These are phyloP conservation scores for Arachnomyces sp. DNA, from an alignment of 2,329 filamentous ascomycete species.

Conservation along the genomic window DNA sequence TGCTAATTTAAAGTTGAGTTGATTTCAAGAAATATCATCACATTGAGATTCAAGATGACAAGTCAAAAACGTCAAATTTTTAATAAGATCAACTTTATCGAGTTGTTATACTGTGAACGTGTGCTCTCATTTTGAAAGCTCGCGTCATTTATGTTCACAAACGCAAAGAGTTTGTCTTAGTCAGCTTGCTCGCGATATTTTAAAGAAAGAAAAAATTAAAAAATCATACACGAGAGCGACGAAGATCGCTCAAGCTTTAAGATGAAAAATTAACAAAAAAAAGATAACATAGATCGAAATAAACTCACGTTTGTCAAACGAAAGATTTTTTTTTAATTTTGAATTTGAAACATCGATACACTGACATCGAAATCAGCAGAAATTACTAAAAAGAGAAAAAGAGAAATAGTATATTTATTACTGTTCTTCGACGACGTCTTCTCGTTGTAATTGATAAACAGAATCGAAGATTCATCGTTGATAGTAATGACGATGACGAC, in stretches of 20 bases:
- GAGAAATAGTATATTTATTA: slow-evolving; percentile 1
- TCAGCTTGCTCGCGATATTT: too few relatives aligned
- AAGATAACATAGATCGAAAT: not conserved
- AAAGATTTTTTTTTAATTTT: not conserved
- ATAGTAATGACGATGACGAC: slow-evolving; percentile 1
- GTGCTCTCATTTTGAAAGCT: too few relatives aligned
- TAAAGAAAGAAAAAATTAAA: too few relatives aligned
- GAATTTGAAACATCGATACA: not conserved
- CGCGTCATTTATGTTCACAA: too few relatives aligned
- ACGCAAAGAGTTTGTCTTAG: too few relatives aligned
- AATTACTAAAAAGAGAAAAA: not conserved
- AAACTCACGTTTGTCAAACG: slow-evolving; percentile 7
- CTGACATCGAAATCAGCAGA: not conserved
- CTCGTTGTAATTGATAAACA: slow-evolving; percentile 7
- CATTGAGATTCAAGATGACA: not conserved
- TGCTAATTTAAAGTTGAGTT: too few relatives aligned
- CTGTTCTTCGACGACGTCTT: not conserved
- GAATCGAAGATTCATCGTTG: slow-evolving; percentile 2
- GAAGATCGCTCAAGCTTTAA: not conserved
- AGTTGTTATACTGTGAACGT: slow-evolving; percentile 1
- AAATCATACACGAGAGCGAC: slow-evolving; percentile 3
- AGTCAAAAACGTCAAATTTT: slow-evolving; percentile 1
- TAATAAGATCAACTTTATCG: not conserved
- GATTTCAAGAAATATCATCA: not conserved
- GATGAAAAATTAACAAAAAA: not conserved